phyloP scores from a whole-genome alignment of 176 grass and related monocot species.

The Cenchrus americanus region DNA sequence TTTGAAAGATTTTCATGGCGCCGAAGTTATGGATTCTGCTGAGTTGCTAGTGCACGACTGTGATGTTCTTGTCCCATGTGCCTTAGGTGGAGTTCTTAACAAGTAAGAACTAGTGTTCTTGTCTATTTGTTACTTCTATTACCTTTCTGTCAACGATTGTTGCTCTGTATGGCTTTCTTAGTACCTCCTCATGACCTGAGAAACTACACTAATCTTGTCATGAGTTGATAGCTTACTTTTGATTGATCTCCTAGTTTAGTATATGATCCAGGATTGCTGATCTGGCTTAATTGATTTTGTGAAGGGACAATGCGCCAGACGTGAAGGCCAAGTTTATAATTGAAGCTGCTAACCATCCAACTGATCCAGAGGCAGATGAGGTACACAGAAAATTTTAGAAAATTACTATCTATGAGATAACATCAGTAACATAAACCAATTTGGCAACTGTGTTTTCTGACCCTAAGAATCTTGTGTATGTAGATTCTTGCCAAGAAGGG shows the following conservation, averaged over 20 bases:
- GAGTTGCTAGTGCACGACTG: conserved; percentile 79
- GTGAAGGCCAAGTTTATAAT: conserved; percentile 95
- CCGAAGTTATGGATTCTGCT: conserved; percentile 63
- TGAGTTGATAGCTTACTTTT: neutral
- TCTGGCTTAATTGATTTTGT: conserved; percentile 30
- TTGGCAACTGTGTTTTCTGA: neutral
- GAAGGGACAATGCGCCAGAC: conserved; percentile 86
- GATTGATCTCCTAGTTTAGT: neutral
- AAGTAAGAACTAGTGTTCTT: conserved; percentile 44
- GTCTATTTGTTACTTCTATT: conserved; percentile 9
- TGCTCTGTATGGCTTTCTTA: neutral
- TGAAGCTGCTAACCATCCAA: conserved; percentile 97
- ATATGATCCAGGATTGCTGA: conserved; percentile 18
- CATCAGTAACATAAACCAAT: neutral
- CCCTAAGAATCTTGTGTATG: conserved; percentile 16
- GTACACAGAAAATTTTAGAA: conserved; percentile 29
- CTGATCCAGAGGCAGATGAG: conserved; percentile 98
- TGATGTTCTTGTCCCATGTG: conserved; percentile 90
- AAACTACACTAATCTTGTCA: conserved; percentile 6
- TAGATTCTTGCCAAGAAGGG: conserved; percentile 93
- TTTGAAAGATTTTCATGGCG: conserved; percentile 72
- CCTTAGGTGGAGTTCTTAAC: conserved; percentile 90
- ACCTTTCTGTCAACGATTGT: neutral
- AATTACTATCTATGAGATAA: conserved; percentile 1
- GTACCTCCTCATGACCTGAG: neutral